Evolutionary conservation across 2,329 filamentous ascomycete species (phyloP), one percentile per base, ranked within the genome.

Genomic region (Fusarium heterosporum): DNA sequence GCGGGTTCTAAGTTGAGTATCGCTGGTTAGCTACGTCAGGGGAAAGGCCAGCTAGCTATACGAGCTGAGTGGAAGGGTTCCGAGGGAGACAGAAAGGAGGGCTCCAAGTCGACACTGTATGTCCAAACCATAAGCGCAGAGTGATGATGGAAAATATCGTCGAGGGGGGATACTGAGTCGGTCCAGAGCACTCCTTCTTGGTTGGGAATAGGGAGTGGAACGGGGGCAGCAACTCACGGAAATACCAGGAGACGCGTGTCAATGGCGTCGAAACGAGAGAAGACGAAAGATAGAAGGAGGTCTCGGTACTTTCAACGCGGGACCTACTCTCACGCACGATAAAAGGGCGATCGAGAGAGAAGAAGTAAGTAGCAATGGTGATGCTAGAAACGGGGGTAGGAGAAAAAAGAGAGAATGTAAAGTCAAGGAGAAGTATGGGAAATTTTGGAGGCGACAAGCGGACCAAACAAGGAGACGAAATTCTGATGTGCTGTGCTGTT

Each of bases 321-420:
- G 54, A 66, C 70, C 70, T 58, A 51, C 69, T 73, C 72, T 71
- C 71, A 70, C 67, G 70, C 72, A 71, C 69, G 60, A 71, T 61
- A 61, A 56, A 55, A 57, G 60, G 34, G 68, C 69, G 69, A 72
- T 71, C 66, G 62, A 68, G 68, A 72, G 74, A 76, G 57, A 76
- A 78, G 75, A 53, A 53, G 50, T 76, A 77, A 53, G 50, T 76
- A 77, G 75, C 76, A 77, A 78, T 78, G 77, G 78, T 74, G 75
- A 71, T 65, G 71, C 65, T 68, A 65, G 71, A 65, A 71, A 72
- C 63, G 60, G 64, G 63, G 68, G 64, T 61, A 69, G 56, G 60
- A 48, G 41, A 67, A 63, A 60, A 66, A 70, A 68, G 63, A 66
- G 64, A 69, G 64, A 68, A 58, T 64, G 60, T 70, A 61, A 61